Percentiles rank a stretch among this genome's conserved stretches.
Conservation (phyloP, 1,284 basidiomycete species). For the Bjerkandera adusta region DNA sequence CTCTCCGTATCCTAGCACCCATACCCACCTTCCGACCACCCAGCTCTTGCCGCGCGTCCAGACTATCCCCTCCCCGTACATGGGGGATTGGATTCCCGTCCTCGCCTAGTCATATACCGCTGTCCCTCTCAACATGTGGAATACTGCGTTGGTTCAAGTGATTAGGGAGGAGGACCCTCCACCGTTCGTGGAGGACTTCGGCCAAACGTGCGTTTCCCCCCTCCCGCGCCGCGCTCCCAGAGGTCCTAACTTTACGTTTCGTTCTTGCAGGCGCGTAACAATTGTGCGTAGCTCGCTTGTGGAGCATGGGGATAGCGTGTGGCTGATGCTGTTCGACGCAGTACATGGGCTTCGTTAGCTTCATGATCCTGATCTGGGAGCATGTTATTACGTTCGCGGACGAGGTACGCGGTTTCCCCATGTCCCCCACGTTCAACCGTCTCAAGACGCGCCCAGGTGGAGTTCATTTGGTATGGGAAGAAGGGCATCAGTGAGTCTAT, state of each 20-base stretch:
- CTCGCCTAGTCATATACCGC: no score
- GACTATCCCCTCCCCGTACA: no score
- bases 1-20: no score
- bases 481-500: constrained; percentile 40
- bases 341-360: constrained; percentile 48
- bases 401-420: constrained; percentile 32
- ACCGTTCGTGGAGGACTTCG: constrained; percentile 6
- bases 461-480: constrained; percentile 47
- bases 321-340: constrained; percentile 19
- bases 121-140: no score
- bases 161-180: neutral
- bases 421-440: neutral
- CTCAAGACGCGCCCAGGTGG: constrained; percentile 30
- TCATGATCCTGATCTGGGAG: constrained; percentile 46
- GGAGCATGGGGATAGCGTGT: neutral
- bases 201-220: constrained; percentile 12
- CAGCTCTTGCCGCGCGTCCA: no score
- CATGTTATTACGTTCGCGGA: constrained; percentile 48
- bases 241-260: neutral
- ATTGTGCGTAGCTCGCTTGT: constrained; percentile 8
- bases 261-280: constrained; percentile 13
- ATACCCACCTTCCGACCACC: no score
- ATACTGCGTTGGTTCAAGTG: no score
- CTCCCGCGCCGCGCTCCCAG: neutral
- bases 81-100: no score